Percentiles rank a stretch among this genome's conserved stretches.
Conservation (phyloP, 2,329 filamentous ascomycete genomes). For the Cladophialophora yegresii region DNA sequence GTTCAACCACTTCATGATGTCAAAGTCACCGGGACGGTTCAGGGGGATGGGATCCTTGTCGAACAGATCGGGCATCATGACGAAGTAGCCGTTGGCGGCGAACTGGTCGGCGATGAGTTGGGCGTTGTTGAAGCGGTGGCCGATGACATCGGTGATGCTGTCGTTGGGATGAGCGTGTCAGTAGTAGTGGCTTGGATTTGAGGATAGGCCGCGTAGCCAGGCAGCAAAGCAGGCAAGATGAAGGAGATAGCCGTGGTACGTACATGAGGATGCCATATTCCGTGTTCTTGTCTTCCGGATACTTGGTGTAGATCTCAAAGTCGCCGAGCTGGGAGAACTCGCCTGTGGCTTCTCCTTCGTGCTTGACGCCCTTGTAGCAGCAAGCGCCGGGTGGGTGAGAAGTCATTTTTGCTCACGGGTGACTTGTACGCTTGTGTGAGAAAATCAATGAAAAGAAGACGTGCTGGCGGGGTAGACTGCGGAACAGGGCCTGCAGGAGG, state of each 20-base stretch:
- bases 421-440: background rate
- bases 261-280: conserved; percentile 58
- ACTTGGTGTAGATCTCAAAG: conserved; percentile 58
- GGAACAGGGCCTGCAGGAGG: background rate
- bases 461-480: background rate
- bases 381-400: conserved; percentile 52
- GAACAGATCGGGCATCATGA: conserved; percentile 70
- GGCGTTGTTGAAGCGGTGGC: conserved; percentile 59
- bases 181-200: background rate
- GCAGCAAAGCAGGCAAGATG: too few relatives aligned
- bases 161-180: background rate
- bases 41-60: conserved; percentile 60
- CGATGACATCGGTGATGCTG: conserved; percentile 59
- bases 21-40: conserved; percentile 54
- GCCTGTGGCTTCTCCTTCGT: conserved; percentile 53
- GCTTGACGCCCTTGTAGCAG: conserved; percentile 47
- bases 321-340: conserved; percentile 52
- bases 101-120: conserved; percentile 72
- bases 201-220: too few relatives aligned
- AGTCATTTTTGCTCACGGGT: conserved; percentile 45
- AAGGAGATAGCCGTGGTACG: conserved; percentile 1
- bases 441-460: background rate
- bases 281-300: conserved; percentile 55
- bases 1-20: conserved; percentile 54
- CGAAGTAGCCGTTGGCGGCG: conserved; percentile 71